A percentile compares a stretch with the other conserved stretches of the same genome.
These are phyloP conservation scores for Theobroma cacao DNA, from an alignment of 345 rosid species.

Conservation along the genomic window DNA sequence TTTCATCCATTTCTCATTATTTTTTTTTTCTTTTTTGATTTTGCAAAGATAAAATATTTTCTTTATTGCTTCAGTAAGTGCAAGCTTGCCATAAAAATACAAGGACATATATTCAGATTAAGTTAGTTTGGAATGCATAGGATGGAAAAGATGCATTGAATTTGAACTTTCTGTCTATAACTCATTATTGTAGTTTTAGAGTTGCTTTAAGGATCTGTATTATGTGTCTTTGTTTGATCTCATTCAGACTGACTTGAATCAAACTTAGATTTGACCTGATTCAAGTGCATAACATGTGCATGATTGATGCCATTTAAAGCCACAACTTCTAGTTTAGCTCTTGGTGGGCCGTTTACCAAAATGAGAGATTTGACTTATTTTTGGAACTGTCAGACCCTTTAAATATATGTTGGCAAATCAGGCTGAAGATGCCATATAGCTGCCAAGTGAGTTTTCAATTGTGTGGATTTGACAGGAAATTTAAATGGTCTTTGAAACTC, in stretches of 20 bases:
- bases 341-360: not conserved
- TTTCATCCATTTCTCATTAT: not conserved
- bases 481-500: not conserved
- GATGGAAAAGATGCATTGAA: not conserved
- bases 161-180: not conserved
- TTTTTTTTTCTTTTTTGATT: not conserved
- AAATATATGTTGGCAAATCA: not conserved
- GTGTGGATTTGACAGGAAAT: not conserved
- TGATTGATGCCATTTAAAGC: not conserved
- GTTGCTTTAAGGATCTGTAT: not conserved
- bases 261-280: not conserved
- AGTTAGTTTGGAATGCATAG: not conserved
- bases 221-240: not conserved
- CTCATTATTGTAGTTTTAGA: not conserved
- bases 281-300: not conserved
- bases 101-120: not conserved
- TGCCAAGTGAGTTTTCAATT: not conserved
- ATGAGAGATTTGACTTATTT: not conserved
- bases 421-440: not conserved
- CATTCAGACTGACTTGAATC: not conserved
- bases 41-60: not conserved
- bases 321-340: not conserved
- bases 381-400: not conserved
- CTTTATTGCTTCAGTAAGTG: not conserved
- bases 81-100: not conserved